Base-by-base conservation (phyloP, 257 asterid genomes). In the Euphrasia confusa region DNA sequence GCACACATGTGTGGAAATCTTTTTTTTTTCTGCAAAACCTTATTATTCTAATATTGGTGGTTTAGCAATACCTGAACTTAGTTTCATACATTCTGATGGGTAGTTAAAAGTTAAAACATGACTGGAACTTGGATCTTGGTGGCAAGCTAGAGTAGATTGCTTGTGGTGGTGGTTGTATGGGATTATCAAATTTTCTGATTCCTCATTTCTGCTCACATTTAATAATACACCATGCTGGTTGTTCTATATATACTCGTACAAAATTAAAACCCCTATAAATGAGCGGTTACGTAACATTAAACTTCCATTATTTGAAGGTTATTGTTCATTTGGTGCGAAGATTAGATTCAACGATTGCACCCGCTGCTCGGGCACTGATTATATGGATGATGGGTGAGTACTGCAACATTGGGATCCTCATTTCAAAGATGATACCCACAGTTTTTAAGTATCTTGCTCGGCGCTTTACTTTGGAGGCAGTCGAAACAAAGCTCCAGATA, bases 371-470 rank as follows among this genome's bases (percentile, higher is more conserved):
- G 68, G 95, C 95, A 60, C 80, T 82, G 87, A 81, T 93, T 50
- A 81, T 89, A 72, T 93, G 99, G 99, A 84, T 93, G 96, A 62
- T 93, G 79, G 97, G 97, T 15, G 96, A 93, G 73, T 87, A 84
- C 72, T 69, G 80, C 84, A 69, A 73, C 71, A 58, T 77, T 58
- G 99, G 95, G 59, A 42, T 28, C 67, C 72, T 79, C 66, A 81
- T 85, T 68, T 74, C 87, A 63, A 92, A 81, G 74, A 73, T 89
- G 79, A 70, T 84, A 53, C 89, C 93, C 61, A 77, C 81, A 44
- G 73, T 90, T 18, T 78, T 88, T 60, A 77, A 75, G 74, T 85
- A 88, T 81, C 86, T 91, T 72, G 95, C 94, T 11, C 70, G 74
- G 70, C 77, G 89, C 75, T 91, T 85, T 79, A 71, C 76, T 68